Evolutionary conservation across 2,329 filamentous ascomycete genomes (phyloP).

Genomic region (Colletotrichum somersetense): DNA sequence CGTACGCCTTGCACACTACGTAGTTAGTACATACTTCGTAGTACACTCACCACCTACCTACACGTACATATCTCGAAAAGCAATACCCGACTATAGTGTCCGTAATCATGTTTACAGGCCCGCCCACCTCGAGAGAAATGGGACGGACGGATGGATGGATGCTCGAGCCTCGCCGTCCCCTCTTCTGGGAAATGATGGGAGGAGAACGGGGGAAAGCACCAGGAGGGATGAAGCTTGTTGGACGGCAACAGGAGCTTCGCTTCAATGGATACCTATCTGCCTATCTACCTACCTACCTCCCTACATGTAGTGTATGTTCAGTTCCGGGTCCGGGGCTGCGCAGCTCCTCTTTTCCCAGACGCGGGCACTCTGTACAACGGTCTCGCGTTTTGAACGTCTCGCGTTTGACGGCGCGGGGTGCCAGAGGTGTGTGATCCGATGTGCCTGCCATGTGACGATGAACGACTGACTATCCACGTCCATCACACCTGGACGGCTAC

Average conservation of each 20-base stretch:
- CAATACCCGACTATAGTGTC: neutral
- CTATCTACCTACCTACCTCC: no score
- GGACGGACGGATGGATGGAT: neutral
- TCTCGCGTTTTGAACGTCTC: neutral
- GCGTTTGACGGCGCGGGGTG: no score
- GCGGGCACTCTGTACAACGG: neutral
- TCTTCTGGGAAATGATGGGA: neutral
- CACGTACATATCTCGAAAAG: neutral
- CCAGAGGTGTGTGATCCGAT: no score
- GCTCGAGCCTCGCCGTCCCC: constrained; percentile 13
- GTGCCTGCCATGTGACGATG: neutral
- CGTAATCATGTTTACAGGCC: neutral
- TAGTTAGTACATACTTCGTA: no score
- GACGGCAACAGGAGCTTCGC: neutral
- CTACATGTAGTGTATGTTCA: neutral
- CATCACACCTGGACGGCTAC: no score
- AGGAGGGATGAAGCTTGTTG: constrained; percentile 17
- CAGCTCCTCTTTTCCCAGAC: neutral
- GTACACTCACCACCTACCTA: no score
- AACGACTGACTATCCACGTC: neutral
- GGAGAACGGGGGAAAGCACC: neutral
- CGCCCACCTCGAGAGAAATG: neutral
- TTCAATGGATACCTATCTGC: no score
- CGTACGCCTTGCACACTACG: no score
- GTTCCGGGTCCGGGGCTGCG: neutral